These are phyloP conservation scores for Heimioporus sp. DNA, from an alignment of 768 basidiomycete species.

Conservation along the genomic window DNA sequence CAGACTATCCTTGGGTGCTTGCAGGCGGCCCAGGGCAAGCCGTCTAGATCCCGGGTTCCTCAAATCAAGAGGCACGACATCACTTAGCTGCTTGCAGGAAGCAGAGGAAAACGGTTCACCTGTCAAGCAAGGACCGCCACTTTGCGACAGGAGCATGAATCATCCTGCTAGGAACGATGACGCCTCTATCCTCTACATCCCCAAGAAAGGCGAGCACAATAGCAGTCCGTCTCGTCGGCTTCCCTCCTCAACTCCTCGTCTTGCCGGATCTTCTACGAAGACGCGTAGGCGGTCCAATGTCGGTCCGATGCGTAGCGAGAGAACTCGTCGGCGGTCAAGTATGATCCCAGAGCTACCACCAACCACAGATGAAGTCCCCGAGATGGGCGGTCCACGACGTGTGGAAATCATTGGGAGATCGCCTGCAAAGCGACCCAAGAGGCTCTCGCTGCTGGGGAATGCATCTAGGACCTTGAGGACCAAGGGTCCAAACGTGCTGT, in stretches of 20 bases:
- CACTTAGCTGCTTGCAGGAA: constrained; percentile 66
- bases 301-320: constrained; percentile 74
- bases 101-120: constrained; percentile 59
- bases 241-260: constrained; percentile 43
- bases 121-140: constrained; percentile 33
- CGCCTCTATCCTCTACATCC: constrained; percentile 23
- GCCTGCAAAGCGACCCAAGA: constrained; percentile 59
- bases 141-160: constrained; percentile 72
- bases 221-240: constrained; percentile 51
- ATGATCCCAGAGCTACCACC: constrained; percentile 70
- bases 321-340: constrained; percentile 72
- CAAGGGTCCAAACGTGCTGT: constrained; percentile 32
- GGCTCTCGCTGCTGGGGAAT: constrained; percentile 51
- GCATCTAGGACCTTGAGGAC: constrained; percentile 34
- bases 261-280: constrained; percentile 35
- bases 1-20: constrained; percentile 14
- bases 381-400: constrained; percentile 39
- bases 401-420: constrained; percentile 43
- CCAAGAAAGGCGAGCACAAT: constrained; percentile 35
- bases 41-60: constrained; percentile 72
- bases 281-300: constrained; percentile 67
- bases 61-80: constrained; percentile 45
- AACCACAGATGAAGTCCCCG: constrained; percentile 34
- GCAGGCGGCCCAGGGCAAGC: constrained; percentile 57
- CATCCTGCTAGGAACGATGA: constrained; percentile 29